These are phyloP conservation scores for Suillus fuscotomentosus DNA, from an alignment of 768 basidiomycete genomes.

Conservation along the genomic window DNA sequence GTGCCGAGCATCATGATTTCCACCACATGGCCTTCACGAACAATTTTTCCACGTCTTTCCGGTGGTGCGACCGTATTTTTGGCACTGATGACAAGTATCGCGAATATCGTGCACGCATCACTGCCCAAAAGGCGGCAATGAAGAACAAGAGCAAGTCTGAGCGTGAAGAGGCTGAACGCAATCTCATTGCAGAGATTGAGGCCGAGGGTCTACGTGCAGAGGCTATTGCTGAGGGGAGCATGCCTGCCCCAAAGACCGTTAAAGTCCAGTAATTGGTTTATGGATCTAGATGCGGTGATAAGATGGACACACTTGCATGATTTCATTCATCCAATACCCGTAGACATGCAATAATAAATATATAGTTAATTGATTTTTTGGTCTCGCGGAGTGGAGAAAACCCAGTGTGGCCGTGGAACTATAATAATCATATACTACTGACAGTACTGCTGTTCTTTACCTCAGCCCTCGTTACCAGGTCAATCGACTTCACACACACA, in stretches of 20 bases:
- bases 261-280: slow-evolving; percentile 24
- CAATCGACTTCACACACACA: no score
- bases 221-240: slow-evolving; percentile 45
- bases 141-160: slow-evolving; percentile 55
- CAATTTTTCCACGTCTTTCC: slow-evolving; percentile 92
- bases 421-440: background rate
- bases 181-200: slow-evolving; percentile 68
- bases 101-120: slow-evolving; percentile 68
- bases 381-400: background rate
- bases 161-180: slow-evolving; percentile 52
- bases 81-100: slow-evolving; percentile 92
- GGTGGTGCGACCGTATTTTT: slow-evolving; percentile 87
- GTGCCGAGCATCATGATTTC: slow-evolving; percentile 97
- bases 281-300: background rate
- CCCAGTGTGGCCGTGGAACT: background rate
- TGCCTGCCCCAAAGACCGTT: slow-evolving; percentile 15
- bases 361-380: background rate
- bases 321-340: slow-evolving; percentile 4
- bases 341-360: slow-evolving; percentile 15
- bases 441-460: no score
- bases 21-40: slow-evolving; percentile 97
- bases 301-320: slow-evolving; percentile 2
- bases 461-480: background rate
- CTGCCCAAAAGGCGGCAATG: slow-evolving; percentile 57
- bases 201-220: slow-evolving; percentile 72